phyloP scores from a whole-genome alignment of 2,329 filamentous ascomycete species.

The Monosporascus sp. region DNA sequence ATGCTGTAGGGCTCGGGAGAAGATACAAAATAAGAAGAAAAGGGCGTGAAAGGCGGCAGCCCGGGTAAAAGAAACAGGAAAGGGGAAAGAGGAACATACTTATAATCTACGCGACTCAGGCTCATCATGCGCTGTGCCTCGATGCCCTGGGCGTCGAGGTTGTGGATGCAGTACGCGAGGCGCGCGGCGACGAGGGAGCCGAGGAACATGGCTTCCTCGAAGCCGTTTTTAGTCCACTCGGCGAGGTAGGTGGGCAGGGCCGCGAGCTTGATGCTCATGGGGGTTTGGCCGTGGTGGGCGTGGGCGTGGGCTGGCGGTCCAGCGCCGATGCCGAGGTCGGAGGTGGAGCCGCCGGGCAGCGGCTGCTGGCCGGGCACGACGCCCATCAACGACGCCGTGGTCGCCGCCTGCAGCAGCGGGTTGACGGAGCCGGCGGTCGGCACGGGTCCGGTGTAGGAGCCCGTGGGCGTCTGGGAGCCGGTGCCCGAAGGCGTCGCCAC shows the following conservation, averaged over 20 bases:
- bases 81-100: constrained; percentile 36
- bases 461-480: constrained; percentile 83
- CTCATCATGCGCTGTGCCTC: constrained; percentile 54
- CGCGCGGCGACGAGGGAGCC: constrained; percentile 79
- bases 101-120: constrained; percentile 54
- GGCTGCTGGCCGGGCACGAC: constrained; percentile 38
- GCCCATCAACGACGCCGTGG: constrained; percentile 60
- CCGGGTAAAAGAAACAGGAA: neutral
- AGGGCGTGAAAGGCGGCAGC: neutral
- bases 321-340: constrained; percentile 26
- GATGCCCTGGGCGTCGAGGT: constrained; percentile 45
- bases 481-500: constrained; percentile 87
- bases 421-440: constrained; percentile 59
- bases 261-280: constrained; percentile 75
- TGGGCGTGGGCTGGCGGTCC: constrained; percentile 35
- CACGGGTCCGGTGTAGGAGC: constrained; percentile 52
- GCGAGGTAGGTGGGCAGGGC: constrained; percentile 78
- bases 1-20: neutral
- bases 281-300: constrained; percentile 61
- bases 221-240: constrained; percentile 79
- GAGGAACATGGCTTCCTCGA: constrained; percentile 80
- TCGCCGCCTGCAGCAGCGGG: constrained; percentile 86
- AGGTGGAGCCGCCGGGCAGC: constrained; percentile 35
- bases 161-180: constrained; percentile 54
- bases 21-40: neutral